phyloP scores from a whole-genome alignment of 2,329 filamentous ascomycete species.

The Penicillium sp. region DNA sequence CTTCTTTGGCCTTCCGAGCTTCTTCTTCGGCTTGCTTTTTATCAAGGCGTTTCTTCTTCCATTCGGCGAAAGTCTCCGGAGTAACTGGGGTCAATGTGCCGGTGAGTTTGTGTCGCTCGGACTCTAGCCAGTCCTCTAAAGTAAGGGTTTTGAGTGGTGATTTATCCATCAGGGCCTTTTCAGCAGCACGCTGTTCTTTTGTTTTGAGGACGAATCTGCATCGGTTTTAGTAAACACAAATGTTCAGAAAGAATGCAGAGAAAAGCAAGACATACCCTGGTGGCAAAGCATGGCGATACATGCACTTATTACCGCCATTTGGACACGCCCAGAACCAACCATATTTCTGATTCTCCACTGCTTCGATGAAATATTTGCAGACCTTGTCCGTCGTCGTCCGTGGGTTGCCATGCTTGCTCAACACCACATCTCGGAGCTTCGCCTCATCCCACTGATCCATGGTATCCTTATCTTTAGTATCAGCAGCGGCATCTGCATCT shows the following conservation, averaged over 20 bases:
- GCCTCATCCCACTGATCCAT: conserved; percentile 98
- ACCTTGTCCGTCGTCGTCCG: conserved; percentile 95
- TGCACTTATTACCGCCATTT: conserved; percentile 95
- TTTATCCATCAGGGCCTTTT: conserved; percentile 95
- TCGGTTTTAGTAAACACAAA: neutral
- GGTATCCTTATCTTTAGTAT: conserved; percentile 67
- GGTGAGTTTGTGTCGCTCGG: conserved; percentile 89
- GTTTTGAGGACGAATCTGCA: conserved; percentile 91
- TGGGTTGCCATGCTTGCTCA: conserved; percentile 97
- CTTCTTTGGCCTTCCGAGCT: conserved; percentile 86
- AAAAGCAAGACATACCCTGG: conserved; percentile 67
- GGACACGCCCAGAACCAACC: conserved; percentile 99
- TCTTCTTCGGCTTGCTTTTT: conserved; percentile 96
- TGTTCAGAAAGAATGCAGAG: conserved; percentile 9
- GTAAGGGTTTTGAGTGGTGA: conserved; percentile 91
- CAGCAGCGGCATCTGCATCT: conserved; percentile 49
- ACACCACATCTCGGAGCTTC: conserved; percentile 82
- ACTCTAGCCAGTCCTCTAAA: conserved; percentile 94
- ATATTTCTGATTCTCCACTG: conserved; percentile 97
- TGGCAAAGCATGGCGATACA: conserved; percentile 94
- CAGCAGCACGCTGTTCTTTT: conserved; percentile 89
- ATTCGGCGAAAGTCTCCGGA: conserved; percentile 86
- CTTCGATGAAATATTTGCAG: conserved; percentile 97
- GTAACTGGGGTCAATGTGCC: conserved; percentile 91
- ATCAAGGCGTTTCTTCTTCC: conserved; percentile 90